phyloP scores from a whole-genome alignment of 2,329 filamentous ascomycete species.

The Paraphoma sp. region DNA sequence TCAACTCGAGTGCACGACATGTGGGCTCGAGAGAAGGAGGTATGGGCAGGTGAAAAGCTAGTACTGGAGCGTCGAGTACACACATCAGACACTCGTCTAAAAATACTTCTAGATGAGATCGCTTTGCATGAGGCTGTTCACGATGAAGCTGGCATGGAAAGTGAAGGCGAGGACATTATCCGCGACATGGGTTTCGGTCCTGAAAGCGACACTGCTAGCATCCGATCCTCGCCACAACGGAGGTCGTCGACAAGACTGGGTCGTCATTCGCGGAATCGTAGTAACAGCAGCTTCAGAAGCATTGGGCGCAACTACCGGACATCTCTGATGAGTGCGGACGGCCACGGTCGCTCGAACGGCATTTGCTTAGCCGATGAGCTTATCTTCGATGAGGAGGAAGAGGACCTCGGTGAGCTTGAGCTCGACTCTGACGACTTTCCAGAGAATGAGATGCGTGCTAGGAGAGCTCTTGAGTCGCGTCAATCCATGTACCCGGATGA shows the following conservation, averaged over 20 bases:
- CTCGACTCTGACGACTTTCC: slow-evolving; percentile 71
- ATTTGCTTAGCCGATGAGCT: slow-evolving; percentile 90
- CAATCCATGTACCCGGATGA: slow-evolving; percentile 51
- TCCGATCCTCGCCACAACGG: slow-evolving; percentile 65
- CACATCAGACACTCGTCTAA: slow-evolving; percentile 86
- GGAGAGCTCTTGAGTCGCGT: slow-evolving; percentile 49
- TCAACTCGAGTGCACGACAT: slow-evolving; percentile 76
- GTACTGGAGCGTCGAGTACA: slow-evolving; percentile 85
- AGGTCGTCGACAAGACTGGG: slow-evolving; percentile 54
- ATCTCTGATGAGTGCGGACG: slow-evolving; percentile 67
- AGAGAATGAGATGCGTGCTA: slow-evolving; percentile 50
- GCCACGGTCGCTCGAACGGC: slow-evolving; percentile 65
- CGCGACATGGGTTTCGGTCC: slow-evolving; percentile 64
- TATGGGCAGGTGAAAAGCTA: slow-evolving; percentile 83
- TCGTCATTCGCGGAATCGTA: slow-evolving; percentile 65
- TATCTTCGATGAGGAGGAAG: slow-evolving; percentile 81
- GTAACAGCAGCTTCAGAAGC: slow-evolving; percentile 58
- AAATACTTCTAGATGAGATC: slow-evolving; percentile 84
- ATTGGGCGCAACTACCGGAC: slow-evolving; percentile 69
- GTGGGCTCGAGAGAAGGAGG: slow-evolving; percentile 84
- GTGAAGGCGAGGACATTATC: slow-evolving; percentile 66
- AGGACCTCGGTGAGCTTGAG: slow-evolving; percentile 57
- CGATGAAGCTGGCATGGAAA: slow-evolving; percentile 54
- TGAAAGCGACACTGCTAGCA: slow-evolving; percentile 73
- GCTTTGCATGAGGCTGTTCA: slow-evolving; percentile 67